phyloP scores from a whole-genome alignment of 345 rosid species.

The Populus alba region DNA sequence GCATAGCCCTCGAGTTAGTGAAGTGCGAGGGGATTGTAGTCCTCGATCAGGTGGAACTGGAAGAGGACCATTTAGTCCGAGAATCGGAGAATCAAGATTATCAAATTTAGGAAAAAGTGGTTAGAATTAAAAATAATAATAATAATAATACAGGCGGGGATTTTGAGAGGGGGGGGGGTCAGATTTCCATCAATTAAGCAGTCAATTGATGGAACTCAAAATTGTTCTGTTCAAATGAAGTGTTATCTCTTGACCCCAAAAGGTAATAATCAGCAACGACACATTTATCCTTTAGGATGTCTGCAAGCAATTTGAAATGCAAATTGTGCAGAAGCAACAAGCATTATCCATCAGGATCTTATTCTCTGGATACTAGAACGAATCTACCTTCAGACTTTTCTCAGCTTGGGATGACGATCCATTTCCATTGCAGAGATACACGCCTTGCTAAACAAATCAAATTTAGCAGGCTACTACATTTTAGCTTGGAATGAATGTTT shows the following conservation, averaged over 20 bases:
- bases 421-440: no score
- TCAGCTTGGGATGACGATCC: no score
- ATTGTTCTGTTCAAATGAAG: background rate
- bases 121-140: slow-evolving; percentile 13
- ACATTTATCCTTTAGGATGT: background rate
- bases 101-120: slow-evolving; percentile 66
- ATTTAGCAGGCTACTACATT: no score
- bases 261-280: background rate
- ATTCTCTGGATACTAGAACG: no score
- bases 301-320: background rate
- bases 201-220: background rate
- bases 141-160: no score
- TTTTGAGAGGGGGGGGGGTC: background rate
- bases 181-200: background rate
- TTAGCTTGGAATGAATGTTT: no score
- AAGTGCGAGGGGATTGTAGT: slow-evolving; percentile 49
- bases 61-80: slow-evolving; percentile 61
- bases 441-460: no score
- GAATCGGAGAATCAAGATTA: slow-evolving; percentile 44
- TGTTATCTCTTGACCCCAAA: background rate
- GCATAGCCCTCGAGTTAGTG: slow-evolving; percentile 54
- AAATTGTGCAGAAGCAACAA: no score
- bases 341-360: no score
- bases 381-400: no score
- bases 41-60: slow-evolving; percentile 52